Conservation (phyloP, 2,329 filamentous ascomycete species). For the Fonsecaea nubica region DNA sequence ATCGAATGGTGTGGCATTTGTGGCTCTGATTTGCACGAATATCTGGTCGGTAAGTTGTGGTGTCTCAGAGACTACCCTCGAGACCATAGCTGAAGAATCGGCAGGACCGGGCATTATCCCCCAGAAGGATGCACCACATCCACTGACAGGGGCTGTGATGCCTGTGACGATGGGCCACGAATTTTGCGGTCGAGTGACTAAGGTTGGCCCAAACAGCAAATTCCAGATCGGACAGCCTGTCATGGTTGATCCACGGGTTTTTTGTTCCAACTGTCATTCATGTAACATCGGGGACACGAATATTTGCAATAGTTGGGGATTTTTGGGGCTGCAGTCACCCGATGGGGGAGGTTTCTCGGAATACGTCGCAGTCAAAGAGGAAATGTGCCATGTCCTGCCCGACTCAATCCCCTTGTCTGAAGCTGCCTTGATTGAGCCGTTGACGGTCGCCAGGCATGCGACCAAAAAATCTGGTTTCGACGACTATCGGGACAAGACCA, state of each 20-base stretch:
- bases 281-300: conserved; percentile 59
- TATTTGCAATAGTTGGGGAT: conserved; percentile 60
- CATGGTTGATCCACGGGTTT: conserved; percentile 60
- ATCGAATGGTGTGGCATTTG: conserved; percentile 42
- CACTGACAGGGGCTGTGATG: conserved; percentile 58
- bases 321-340: conserved; percentile 55
- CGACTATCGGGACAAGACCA: conserved; percentile 54
- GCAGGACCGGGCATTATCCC: conserved; percentile 48
- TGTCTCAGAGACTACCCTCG: background rate
- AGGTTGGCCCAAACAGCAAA: conserved; percentile 53
- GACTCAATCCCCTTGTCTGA: conserved; percentile 60
- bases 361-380: conserved; percentile 57
- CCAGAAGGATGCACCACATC: conserved; percentile 54
- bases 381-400: conserved; percentile 54
- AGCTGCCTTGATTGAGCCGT: conserved; percentile 60
- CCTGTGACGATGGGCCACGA: conserved; percentile 61
- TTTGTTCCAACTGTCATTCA: conserved; percentile 58
- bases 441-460: conserved; percentile 63
- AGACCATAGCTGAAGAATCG: conserved; percentile 4
- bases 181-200: conserved; percentile 58
- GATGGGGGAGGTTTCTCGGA: conserved; percentile 60
- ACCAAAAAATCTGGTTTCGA: conserved; percentile 52
- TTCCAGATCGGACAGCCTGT: conserved; percentile 57
- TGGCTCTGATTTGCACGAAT: conserved; percentile 52
- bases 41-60: conserved; percentile 52